Percentiles rank a stretch among this genome's conserved stretches.
Evolutionary conservation across 441 rosid species (phyloP).

Genomic region (Populus trichocarpa): DNA sequence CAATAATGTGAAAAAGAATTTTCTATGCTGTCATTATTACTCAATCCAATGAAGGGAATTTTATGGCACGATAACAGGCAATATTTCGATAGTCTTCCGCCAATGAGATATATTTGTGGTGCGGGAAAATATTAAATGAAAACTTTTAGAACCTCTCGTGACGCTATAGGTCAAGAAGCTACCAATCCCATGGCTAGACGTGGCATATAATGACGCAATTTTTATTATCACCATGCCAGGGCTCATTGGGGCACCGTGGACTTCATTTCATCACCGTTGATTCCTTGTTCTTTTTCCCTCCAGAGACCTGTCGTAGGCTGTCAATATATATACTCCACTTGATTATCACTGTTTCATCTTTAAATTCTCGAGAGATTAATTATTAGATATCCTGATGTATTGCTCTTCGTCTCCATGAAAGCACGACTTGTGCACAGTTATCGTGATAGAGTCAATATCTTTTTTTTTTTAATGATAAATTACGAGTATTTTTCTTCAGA

Average conservation of each 20-base stretch:
- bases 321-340: not conserved
- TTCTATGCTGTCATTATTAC: slow-evolving; percentile 28
- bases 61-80: slow-evolving; percentile 8
- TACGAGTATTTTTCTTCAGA: too few species aligned
- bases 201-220: not conserved
- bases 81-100: not conserved
- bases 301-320: not conserved
- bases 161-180: not conserved
- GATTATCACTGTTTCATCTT: too few species aligned
- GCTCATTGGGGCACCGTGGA: not conserved
- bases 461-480: too few species aligned
- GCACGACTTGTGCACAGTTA: not conserved
- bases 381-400: not conserved
- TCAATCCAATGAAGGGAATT: slow-evolving; percentile 17
- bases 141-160: not conserved
- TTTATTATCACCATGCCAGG: not conserved
- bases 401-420: not conserved
- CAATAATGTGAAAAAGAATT: slow-evolving; percentile 17
- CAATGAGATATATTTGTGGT: not conserved
- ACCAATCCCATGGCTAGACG: not conserved
- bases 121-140: not conserved
- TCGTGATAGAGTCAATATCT: not conserved
- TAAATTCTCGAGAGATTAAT: too few species aligned
- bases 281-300: too few species aligned
- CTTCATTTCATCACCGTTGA: not conserved